Evolutionary conservation across 306 rosid species (phyloP).

Genomic region (Acacia confusa): DNA sequence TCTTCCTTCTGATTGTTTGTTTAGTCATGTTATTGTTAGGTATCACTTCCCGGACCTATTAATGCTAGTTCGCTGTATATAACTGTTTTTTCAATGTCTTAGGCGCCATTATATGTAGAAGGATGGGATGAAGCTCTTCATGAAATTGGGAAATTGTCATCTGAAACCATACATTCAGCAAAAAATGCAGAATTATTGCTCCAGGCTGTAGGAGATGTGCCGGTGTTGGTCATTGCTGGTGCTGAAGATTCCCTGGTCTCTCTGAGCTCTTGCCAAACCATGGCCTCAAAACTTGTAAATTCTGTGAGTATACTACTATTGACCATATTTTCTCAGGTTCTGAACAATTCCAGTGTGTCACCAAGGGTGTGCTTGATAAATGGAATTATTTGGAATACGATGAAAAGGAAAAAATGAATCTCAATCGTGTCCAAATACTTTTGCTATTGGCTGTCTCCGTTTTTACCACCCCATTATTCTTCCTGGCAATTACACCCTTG

Average conservation of each 20-base stretch:
- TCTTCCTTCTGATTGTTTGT: background rate
- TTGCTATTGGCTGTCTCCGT: background rate
- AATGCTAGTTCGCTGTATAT: background rate
- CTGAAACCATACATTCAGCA: conserved; percentile 60
- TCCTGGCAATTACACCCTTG: background rate
- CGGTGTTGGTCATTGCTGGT: conserved; percentile 81
- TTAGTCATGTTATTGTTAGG: conserved; percentile 9
- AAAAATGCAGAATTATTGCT: conserved; percentile 66
- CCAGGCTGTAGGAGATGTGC: conserved; percentile 63
- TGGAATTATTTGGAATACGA: background rate
- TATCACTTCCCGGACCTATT: conserved; percentile 11
- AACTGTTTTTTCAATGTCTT: conserved; percentile 29
- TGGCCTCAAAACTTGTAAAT: conserved; percentile 89
- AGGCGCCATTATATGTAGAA: conserved; percentile 89
- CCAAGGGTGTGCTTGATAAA: background rate
- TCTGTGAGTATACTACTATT: conserved; percentile 58
- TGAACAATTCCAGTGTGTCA: conserved; percentile 18
- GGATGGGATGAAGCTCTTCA: conserved; percentile 98
- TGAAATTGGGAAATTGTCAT: conserved; percentile 90
- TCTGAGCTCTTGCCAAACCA: conserved; percentile 68
- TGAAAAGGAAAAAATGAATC: background rate
- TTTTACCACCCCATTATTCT: background rate
- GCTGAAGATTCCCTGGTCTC: conserved; percentile 88
- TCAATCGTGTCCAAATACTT: background rate
- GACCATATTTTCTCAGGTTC: background rate